Conservation (phyloP, 2,329 filamentous ascomycete species). For the Cercospora sp. region DNA sequence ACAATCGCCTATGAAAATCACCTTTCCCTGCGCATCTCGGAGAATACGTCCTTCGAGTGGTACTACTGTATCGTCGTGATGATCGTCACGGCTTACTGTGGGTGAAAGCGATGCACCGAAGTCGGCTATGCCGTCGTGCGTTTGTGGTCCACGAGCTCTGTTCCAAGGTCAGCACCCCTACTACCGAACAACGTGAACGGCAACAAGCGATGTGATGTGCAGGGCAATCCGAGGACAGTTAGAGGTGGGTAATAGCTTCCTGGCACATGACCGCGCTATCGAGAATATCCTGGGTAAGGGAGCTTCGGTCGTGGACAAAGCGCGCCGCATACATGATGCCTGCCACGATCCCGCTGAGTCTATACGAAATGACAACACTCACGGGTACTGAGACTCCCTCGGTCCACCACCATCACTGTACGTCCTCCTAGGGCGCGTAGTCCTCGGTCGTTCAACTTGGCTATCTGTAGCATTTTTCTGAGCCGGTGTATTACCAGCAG, state of each 20-base stretch:
- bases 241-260: background rate
- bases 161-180: background rate
- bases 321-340: background rate
- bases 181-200: background rate
- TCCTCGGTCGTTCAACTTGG: background rate
- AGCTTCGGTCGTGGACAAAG: background rate
- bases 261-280: background rate
- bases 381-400: background rate
- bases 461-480: constrained; percentile 1
- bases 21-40: constrained; percentile 54
- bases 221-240: background rate
- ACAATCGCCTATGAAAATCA: constrained; percentile 57
- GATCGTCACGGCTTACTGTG: constrained; percentile 24
- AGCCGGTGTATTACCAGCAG: constrained; percentile 34
- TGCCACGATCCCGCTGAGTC: background rate
- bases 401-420: constrained; percentile 8
- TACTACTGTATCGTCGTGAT: constrained; percentile 44
- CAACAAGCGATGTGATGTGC: background rate
- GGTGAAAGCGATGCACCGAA: constrained; percentile 24
- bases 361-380: background rate
- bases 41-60: constrained; percentile 50
- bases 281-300: background rate
- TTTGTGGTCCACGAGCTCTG: constrained; percentile 12
- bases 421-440: background rate
- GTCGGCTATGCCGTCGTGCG: constrained; percentile 15